These are phyloP conservation scores for Ampelocalamus luodianensis DNA, from an alignment of 176 grass and related monocot species.

Conservation along the genomic window DNA sequence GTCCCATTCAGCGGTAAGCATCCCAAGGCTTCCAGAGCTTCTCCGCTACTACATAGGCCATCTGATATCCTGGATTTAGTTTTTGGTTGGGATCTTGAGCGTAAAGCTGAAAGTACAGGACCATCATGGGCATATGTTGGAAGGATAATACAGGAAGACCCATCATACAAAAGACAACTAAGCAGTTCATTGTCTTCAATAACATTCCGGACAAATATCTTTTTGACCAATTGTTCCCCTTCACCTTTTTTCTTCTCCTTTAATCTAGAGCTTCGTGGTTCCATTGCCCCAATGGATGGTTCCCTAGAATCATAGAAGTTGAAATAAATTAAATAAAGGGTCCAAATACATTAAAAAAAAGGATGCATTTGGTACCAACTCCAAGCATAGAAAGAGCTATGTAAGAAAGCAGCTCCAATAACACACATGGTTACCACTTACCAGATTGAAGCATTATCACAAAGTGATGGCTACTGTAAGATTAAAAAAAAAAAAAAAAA, in stretches of 20 bases:
- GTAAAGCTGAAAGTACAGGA: conserved; percentile 57
- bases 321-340: conserved; percentile 35
- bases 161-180: conserved; percentile 59
- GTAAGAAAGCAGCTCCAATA: conserved; percentile 7
- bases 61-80: conserved; percentile 54
- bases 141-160: conserved; percentile 80
- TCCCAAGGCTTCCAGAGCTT: conserved; percentile 51
- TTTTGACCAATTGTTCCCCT: conserved; percentile 83
- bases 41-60: conserved; percentile 42
- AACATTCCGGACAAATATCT: conserved; percentile 81
- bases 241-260: conserved; percentile 93
- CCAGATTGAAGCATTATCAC: conserved; percentile 6
- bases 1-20: conserved; percentile 38
- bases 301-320: conserved; percentile 57
- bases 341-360: conserved; percentile 22
- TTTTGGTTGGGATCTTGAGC: conserved; percentile 51
- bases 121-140: conserved; percentile 53
- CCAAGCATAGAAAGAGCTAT: conserved; percentile 22
- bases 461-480: conserved; percentile 17
- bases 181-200: conserved; percentile 82
- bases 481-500: neutral
- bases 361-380: neutral
- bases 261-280: conserved; percentile 86
- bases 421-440: conserved; percentile 2
- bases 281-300: conserved; percentile 57